Conservation (phyloP, 192 early-diverging fungal genomes). For the Polychytrium aggregatum region DNA sequence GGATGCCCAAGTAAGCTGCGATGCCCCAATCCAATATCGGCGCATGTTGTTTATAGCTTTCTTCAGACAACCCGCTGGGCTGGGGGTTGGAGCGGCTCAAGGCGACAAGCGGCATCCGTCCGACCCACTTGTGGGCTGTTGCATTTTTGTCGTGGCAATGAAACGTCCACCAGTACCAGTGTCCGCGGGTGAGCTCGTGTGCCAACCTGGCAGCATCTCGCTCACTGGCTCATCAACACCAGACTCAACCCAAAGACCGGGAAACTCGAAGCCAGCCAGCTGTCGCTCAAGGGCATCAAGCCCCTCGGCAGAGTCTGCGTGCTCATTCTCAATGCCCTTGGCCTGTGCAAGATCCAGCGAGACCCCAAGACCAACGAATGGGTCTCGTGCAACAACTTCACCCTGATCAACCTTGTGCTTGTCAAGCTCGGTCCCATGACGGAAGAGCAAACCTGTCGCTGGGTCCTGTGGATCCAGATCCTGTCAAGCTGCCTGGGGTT, state of each 20-base stretch:
- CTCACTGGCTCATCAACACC: neutral
- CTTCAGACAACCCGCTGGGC: too few relatives aligned
- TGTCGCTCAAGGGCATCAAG: constrained; percentile 17
- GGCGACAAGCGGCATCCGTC: too few relatives aligned
- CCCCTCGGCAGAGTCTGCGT: constrained; percentile 42
- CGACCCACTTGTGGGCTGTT: too few relatives aligned
- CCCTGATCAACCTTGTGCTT: constrained; percentile 84
- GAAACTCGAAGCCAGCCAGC: constrained; percentile 23
- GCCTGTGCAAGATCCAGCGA: constrained; percentile 40
- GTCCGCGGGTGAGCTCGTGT: neutral
- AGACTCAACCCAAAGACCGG: constrained; percentile 30
- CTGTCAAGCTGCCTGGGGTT: too few relatives aligned
- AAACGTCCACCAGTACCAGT: too few relatives aligned
- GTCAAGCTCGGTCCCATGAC: constrained; percentile 61
- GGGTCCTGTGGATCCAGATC: too few relatives aligned
- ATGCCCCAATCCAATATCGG: too few relatives aligned
- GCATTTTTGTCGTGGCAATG: too few relatives aligned
- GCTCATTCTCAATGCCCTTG: constrained; percentile 34
- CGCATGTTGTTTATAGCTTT: constrained; percentile 3
- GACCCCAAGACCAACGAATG: constrained; percentile 33
- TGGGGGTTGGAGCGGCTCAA: too few relatives aligned
- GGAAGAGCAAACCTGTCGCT: constrained; percentile 46
- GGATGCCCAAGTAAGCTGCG: constrained; percentile 73
- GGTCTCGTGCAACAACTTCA: constrained; percentile 76
- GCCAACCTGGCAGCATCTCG: neutral